These are phyloP conservation scores for Aotearoamyces nothofagi DNA, from an alignment of 2,329 filamentous ascomycete genomes.

Conservation along the genomic window DNA sequence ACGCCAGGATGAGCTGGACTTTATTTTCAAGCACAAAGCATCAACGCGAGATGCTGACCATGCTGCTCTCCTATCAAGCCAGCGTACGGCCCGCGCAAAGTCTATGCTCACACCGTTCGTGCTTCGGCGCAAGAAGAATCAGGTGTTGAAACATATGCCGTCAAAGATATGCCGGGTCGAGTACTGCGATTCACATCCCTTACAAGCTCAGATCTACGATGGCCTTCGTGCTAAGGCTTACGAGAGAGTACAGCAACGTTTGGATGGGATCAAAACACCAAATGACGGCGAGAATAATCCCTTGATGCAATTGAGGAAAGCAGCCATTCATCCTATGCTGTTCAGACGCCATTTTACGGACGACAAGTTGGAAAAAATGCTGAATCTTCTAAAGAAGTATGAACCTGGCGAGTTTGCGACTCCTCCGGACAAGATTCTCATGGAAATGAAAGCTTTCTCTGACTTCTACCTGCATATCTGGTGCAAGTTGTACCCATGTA, in stretches of 20 bases:
- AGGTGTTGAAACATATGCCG: conserved; percentile 76
- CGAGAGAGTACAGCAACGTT: conserved; percentile 37
- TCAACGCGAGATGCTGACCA: conserved; percentile 68
- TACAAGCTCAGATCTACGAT: conserved; percentile 61
- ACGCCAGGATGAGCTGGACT: conserved; percentile 63
- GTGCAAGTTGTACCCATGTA: conserved; percentile 41
- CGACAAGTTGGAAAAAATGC: conserved; percentile 60
- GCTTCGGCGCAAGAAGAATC: conserved; percentile 80
- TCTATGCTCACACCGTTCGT: conserved; percentile 95
- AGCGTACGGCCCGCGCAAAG: conserved; percentile 73
- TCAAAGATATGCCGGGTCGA: conserved; percentile 64
- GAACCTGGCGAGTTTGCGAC: conserved; percentile 36
- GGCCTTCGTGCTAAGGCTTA: conserved; percentile 49
- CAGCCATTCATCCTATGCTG: conserved; percentile 80
- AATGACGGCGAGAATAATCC: conserved; percentile 48
- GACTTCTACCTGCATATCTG: conserved; percentile 52
- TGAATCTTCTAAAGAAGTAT: conserved; percentile 58
- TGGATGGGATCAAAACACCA: conserved; percentile 34
- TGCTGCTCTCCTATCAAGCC: conserved; percentile 69
- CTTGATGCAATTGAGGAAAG: conserved; percentile 84
- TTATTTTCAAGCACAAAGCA: conserved; percentile 84
- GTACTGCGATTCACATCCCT: conserved; percentile 62
- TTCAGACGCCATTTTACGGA: conserved; percentile 73
- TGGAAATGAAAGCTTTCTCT: conserved; percentile 40
- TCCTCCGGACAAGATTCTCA: conserved; percentile 33